Percentiles rank a stretch among this genome's conserved stretches.
Evolutionary conservation across 2,329 filamentous ascomycete species (phyloP).

Genomic region (Reticulascus tulasneorum): DNA sequence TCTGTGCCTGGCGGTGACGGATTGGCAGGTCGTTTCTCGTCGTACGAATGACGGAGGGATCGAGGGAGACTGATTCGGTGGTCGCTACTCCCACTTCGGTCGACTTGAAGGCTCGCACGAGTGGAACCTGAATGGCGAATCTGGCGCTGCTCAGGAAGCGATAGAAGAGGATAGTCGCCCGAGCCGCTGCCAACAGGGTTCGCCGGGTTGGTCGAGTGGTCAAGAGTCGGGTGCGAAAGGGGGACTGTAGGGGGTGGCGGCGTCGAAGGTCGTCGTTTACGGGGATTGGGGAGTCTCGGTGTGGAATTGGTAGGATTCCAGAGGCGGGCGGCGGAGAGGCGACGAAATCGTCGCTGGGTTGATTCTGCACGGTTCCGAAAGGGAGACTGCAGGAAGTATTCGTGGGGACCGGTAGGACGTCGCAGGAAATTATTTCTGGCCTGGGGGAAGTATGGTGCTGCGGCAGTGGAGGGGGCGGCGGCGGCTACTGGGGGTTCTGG

Average conservation of each 20-base stretch:
- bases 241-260: constrained; percentile 50
- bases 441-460: constrained; percentile 12
- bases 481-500: constrained; percentile 10
- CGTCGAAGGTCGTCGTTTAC: constrained; percentile 47
- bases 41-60: constrained; percentile 51
- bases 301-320: constrained; percentile 62
- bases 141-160: constrained; percentile 46
- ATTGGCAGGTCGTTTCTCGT: constrained; percentile 38
- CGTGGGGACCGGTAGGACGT: constrained; percentile 12
- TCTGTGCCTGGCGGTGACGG: constrained; percentile 23
- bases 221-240: constrained; percentile 40
- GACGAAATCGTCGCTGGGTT: constrained; percentile 29
- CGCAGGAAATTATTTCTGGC: constrained; percentile 12
- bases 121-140: constrained; percentile 37
- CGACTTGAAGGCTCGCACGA: constrained; percentile 48
- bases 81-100: constrained; percentile 40
- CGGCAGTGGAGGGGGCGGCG: constrained; percentile 2
- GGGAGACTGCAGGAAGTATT: constrained; percentile 29
- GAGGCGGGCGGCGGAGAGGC: constrained; percentile 45
- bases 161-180: constrained; percentile 48
- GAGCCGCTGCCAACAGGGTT: constrained; percentile 35
- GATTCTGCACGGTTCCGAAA: constrained; percentile 39
- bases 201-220: constrained; percentile 28
- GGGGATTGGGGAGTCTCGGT: constrained; percentile 34
- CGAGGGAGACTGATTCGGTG: constrained; percentile 50